A percentile compares a stretch with the other conserved stretches of the same genome.
Conservation (phyloP, 805 yeast species). For the Komagataella ulmi region DNA sequence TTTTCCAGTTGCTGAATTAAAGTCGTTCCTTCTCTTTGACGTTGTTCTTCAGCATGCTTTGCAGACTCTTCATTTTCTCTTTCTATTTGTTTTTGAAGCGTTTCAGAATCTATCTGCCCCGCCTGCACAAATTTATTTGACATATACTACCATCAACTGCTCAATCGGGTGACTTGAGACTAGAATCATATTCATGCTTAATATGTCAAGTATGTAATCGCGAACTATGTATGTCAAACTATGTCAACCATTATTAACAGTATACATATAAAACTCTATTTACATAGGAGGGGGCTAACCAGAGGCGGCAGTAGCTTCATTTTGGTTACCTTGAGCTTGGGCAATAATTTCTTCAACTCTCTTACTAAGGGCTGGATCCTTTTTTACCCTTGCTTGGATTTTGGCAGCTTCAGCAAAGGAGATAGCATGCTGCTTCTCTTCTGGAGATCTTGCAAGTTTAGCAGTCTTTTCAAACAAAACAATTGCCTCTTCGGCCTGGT, state of each 20-base stretch:
- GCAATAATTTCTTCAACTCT: slow-evolving; percentile 47
- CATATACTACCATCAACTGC: neutral
- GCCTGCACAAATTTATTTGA: slow-evolving; percentile 3
- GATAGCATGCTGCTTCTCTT: slow-evolving; percentile 83
- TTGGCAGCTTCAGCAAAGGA: slow-evolving; percentile 88
- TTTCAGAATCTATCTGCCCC: slow-evolving; percentile 3
- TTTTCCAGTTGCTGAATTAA: slow-evolving; percentile 4
- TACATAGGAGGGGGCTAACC: neutral
- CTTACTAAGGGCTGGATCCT: slow-evolving; percentile 50
- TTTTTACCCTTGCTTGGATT: slow-evolving; percentile 68
- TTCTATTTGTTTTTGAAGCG: slow-evolving; percentile 1
- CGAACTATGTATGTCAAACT: neutral
- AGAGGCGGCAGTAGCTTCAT: neutral
- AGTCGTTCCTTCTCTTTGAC: slow-evolving; percentile 2
- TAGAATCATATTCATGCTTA: too few relatives aligned
- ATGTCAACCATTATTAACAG: neutral
- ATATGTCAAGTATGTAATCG: neutral
- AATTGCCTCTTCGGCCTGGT: slow-evolving; percentile 72
- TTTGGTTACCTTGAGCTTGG: neutral
- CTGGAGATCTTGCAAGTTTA: slow-evolving; percentile 66
- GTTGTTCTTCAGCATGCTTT: slow-evolving; percentile 1
- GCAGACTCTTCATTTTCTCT: slow-evolving; percentile 2
- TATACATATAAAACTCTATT: neutral
- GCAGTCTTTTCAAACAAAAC: slow-evolving; percentile 73
- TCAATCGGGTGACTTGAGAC: too few relatives aligned